phyloP scores from a whole-genome alignment of 331 rosid species.

The Cydonia oblonga region DNA sequence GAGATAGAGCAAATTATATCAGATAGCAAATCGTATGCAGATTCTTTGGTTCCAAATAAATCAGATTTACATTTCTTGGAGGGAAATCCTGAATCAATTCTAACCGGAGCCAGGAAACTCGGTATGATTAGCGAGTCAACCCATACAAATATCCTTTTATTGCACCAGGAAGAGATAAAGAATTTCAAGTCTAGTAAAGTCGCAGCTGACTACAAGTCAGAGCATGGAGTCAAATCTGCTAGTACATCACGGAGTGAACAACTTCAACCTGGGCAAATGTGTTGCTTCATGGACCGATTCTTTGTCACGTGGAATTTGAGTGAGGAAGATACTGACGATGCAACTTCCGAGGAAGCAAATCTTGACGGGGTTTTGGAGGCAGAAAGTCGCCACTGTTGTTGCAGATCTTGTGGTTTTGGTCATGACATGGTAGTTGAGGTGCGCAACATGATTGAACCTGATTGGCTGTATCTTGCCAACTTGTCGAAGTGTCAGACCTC shows the following conservation, averaged over 20 bases:
- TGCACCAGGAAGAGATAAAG: conserved; percentile 58
- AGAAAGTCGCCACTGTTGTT: conserved; percentile 10
- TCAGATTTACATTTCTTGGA: conserved; percentile 64
- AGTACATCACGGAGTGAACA: conserved; percentile 22
- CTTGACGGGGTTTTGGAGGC: conserved; percentile 12
- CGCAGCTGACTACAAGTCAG: conserved; percentile 19
- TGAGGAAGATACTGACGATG: conserved; percentile 15
- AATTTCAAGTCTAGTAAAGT: conserved; percentile 52
- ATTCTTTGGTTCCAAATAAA: conserved; percentile 30
- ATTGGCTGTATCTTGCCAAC: conserved; percentile 79
- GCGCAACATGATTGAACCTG: conserved; percentile 74
- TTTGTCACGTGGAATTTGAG: conserved; percentile 46
- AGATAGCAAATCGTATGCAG: conserved; percentile 37
- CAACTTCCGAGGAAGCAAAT: conserved; percentile 19
- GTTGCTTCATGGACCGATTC: conserved; percentile 82
- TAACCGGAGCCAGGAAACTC: conserved; percentile 60
- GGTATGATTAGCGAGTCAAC: conserved; percentile 57
- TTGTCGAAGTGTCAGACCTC: conserved; percentile 29
- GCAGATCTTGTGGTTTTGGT: conserved; percentile 30
- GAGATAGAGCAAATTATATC: conserved; percentile 42
- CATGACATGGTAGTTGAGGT: conserved; percentile 26
- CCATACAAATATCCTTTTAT: conserved; percentile 26
- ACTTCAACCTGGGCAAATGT: conserved; percentile 37
- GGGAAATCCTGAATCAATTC: conserved; percentile 37
- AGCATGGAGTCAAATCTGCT: conserved; percentile 26